A percentile compares a stretch with the other conserved stretches of the same genome.
These are phyloP conservation scores for Shiraia sp. DNA, from an alignment of 2,329 filamentous ascomycete species.

Conservation along the genomic window DNA sequence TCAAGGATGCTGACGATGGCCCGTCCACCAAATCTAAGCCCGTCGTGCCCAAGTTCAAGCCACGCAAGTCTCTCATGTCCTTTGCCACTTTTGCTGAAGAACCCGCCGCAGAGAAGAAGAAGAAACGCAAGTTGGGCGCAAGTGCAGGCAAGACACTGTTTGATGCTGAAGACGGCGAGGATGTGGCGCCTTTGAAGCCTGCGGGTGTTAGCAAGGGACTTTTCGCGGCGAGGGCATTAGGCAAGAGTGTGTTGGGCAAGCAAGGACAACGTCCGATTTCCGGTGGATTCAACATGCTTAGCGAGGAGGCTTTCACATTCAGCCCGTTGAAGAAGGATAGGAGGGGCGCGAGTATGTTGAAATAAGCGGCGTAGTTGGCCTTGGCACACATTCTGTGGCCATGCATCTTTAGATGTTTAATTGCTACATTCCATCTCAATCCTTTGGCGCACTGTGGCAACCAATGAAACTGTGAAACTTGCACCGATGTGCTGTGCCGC, in stretches of 20 bases:
- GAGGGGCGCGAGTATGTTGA: conserved; percentile 31
- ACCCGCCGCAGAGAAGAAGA: conserved; percentile 44
- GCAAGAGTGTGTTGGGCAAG: conserved; percentile 38
- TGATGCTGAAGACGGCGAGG: conserved; percentile 50
- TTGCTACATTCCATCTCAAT: too few species aligned
- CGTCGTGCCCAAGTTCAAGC: conserved; percentile 42
- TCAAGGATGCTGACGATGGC: conserved; percentile 40
- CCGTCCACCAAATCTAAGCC: conserved; percentile 36
- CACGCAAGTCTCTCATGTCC: conserved; percentile 54
- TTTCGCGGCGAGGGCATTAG: conserved; percentile 43
- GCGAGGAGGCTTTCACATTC: conserved; percentile 45
- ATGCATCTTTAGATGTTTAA: not conserved
- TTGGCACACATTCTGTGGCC: too few species aligned
- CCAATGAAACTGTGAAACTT: not conserved
- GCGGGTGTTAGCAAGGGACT: conserved; percentile 40
- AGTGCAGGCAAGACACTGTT: conserved; percentile 66
- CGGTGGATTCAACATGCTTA: conserved; percentile 42
- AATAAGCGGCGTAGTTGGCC: conserved; percentile 9
- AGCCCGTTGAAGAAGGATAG: conserved; percentile 47
- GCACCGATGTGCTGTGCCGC: not conserved
- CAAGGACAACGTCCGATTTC: conserved; percentile 32
- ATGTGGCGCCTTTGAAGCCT: conserved; percentile 35
- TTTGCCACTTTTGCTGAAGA: conserved; percentile 48
- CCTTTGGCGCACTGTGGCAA: too few species aligned
- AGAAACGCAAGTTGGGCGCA: conserved; percentile 74